Evolutionary conservation across 192 early-diverging fungal genomes (phyloP).

Genomic region (Phlyctochytrium planicorne): DNA sequence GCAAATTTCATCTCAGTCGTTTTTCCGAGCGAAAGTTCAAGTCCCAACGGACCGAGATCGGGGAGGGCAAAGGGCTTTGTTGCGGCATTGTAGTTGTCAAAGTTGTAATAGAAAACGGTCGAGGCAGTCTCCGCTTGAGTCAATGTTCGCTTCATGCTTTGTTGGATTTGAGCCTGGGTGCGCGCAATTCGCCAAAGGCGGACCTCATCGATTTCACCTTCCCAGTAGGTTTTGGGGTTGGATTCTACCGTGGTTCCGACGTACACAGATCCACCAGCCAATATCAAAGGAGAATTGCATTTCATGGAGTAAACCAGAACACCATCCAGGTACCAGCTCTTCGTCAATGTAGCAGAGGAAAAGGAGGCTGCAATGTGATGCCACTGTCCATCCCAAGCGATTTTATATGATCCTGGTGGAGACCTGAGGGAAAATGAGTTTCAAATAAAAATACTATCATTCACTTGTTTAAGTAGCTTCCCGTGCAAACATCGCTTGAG

Average conservation of each 20-base stretch:
- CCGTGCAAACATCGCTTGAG: not conserved
- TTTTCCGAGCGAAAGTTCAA: not conserved
- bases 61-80: not conserved
- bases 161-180: conserved; percentile 8
- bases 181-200: conserved; percentile 7
- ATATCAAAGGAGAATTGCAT: not conserved
- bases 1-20: conserved; percentile 6
- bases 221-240: not conserved
- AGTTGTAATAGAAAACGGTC: conserved; percentile 7
- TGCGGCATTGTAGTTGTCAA: conserved; percentile 10
- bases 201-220: conserved; percentile 18
- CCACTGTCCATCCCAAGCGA: conserved; percentile 8
- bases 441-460: not conserved
- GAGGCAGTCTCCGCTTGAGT: not conserved
- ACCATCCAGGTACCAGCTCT: conserved; percentile 5
- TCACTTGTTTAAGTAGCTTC: not conserved
- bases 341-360: conserved; percentile 4
- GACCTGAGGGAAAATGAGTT: not conserved
- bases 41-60: not conserved
- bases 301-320: not conserved
- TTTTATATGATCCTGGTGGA: not conserved
- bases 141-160: not conserved
- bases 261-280: conserved; percentile 3
- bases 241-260: conserved; percentile 6
- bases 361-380: conserved; percentile 8